These are phyloP conservation scores for Basidiobolus meristosporus DNA, from an alignment of 371 early-diverging fungal genomes.

Conservation along the genomic window DNA sequence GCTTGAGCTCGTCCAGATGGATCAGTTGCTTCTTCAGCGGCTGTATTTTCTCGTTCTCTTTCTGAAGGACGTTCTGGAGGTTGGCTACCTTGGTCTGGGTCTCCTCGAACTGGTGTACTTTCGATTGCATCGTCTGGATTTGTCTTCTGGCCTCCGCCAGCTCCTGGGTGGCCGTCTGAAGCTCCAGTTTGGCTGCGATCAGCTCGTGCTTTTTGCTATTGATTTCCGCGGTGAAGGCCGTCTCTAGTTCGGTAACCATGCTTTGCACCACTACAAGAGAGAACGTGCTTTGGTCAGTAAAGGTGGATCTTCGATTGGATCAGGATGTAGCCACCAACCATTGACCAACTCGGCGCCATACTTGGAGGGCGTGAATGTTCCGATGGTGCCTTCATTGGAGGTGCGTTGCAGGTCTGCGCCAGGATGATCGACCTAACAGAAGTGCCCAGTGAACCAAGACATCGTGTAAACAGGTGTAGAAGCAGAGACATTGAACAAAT, in stretches of 20 bases:
- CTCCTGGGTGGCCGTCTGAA: slow-evolving; percentile 36
- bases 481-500: not conserved
- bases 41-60: not conserved
- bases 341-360: not conserved
- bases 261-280: slow-evolving; percentile 32
- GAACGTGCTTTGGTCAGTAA: not conserved
- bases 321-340: not conserved
- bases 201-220: slow-evolving; percentile 33
- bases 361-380: not conserved
- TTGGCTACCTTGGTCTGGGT: not conserved
- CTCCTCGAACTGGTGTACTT: not conserved
- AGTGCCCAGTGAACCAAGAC: not conserved
- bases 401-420: not conserved
- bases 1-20: not conserved
- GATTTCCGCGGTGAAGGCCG: slow-evolving; percentile 37
- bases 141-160: slow-evolving; percentile 38
- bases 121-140: slow-evolving; percentile 14
- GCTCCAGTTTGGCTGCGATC: slow-evolving; percentile 27
- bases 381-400: not conserved
- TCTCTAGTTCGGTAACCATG: slow-evolving; percentile 44
- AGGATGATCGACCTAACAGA: not conserved
- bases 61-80: not conserved
- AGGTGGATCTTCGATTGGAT: not conserved
- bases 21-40: slow-evolving; percentile 3
- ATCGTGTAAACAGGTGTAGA: not conserved